phyloP scores from a whole-genome alignment of 148 eudicot genomes.

The Arbutus unedo region DNA sequence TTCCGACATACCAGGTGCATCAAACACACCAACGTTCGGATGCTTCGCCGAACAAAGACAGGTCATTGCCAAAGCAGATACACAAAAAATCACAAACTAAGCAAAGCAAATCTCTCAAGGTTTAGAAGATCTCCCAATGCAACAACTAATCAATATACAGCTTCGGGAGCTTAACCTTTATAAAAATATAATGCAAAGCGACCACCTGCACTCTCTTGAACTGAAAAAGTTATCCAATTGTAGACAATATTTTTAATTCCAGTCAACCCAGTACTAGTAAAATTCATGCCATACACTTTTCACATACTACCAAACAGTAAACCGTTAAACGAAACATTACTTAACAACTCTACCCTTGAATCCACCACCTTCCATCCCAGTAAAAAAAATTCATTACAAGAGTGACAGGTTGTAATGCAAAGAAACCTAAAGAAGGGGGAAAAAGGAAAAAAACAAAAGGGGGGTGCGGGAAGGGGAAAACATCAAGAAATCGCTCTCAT shows the following conservation, averaged over 20 bases:
- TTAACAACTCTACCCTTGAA: slow-evolving; percentile 6
- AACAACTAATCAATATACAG: neutral
- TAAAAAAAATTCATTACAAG: neutral
- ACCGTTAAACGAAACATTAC: neutral
- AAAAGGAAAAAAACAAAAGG: neutral
- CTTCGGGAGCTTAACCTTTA: neutral
- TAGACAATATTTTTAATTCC: neutral
- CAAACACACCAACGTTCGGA: neutral
- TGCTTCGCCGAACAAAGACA: neutral
- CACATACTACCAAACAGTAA: neutral
- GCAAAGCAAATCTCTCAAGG: neutral
- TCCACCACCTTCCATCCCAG: neutral
- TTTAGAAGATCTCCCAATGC: no score
- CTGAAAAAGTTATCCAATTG: neutral
- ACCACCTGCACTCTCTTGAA: neutral
- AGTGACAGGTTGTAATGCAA: neutral
- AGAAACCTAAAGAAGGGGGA: neutral
- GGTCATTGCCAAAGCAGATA: neutral
- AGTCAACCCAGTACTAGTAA: neutral
- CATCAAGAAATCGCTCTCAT: neutral
- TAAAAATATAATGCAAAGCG: neutral
- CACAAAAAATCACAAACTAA: neutral
- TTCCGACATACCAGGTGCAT: neutral
- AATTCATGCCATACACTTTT: neutral
- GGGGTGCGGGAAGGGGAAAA: no score